Conservation (phyloP, 495 filamentous ascomycete species). For the Parathielavia hyrcaniae region DNA sequence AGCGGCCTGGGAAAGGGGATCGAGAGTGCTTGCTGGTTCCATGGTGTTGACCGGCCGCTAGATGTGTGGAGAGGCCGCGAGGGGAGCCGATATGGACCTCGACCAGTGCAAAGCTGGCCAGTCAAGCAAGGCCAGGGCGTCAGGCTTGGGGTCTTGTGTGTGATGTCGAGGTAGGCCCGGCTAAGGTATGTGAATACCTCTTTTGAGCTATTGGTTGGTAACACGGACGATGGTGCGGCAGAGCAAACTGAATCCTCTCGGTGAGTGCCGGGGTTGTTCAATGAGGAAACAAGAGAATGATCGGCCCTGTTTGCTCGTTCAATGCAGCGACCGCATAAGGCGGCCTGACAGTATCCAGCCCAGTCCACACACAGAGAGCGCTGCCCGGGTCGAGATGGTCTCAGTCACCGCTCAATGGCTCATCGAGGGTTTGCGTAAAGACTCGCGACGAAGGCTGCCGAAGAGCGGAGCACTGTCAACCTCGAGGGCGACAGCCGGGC, state of each 20-base stretch:
- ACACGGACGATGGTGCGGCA: neutral
- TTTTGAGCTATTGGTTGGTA: neutral
- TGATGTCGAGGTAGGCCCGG: too few relatives aligned
- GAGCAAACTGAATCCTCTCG: neutral
- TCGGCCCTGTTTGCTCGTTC: neutral
- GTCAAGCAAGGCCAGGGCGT: neutral
- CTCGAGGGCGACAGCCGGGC: neutral
- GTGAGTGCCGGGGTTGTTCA: neutral
- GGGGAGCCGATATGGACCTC: neutral
- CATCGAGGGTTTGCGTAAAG: neutral
- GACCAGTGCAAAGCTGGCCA: neutral
- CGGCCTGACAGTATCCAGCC: neutral
- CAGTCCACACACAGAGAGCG: neutral
- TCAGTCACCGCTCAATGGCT: constrained; percentile 12
- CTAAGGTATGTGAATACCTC: neutral
- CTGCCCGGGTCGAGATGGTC: neutral
- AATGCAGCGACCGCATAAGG: neutral
- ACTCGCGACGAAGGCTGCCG: constrained; percentile 1
- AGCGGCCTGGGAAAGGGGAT: constrained; percentile 15
- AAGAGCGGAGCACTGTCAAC: constrained; percentile 3
- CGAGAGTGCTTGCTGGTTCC: constrained; percentile 16
- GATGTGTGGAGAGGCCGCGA: constrained; percentile 5
- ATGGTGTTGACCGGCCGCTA: constrained; percentile 7
- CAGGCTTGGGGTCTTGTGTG: too few relatives aligned
- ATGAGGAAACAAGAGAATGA: neutral